Evolutionary conservation across 1,284 basidiomycete species (phyloP), one percentile per base, ranked within the genome.

Genomic region (Ceratobasidium theobromae): DNA sequence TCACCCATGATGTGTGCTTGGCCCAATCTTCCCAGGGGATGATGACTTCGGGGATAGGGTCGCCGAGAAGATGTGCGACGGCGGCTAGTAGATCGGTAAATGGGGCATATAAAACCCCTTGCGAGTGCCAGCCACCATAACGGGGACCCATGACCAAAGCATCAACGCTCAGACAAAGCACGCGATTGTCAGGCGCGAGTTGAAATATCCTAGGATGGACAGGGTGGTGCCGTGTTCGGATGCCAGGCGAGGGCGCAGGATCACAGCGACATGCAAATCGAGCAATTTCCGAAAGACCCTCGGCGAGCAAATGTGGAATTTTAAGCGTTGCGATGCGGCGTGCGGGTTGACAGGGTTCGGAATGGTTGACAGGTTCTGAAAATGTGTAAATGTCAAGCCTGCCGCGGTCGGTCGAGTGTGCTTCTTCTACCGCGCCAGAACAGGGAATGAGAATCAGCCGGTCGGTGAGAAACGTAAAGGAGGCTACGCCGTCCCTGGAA

Each of bases 391-490:
- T 9, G 9, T 52, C 28, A 21, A 65, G 27, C 8, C 12, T 30
- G 9, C 62, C 62, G 16, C 33, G 40, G 9, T 4, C 35, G 4
- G 27, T 33, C 14, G 9, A 8, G 5, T 21, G n/a, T 11, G 18
- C 12, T 9, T 11, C 5, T 5, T 12, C 23, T 5, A 33, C 28
- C 18, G 16, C 33, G 49, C 40, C 43, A 11, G 43, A n/a, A 21
- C 6, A 45, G 33, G 62, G 40, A n/a, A 65, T 3, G 12, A 53
- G 14, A n/a, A 65, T 23, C 27, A 53, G 8, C 4, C 23, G 25
- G 16, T 65, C 49, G n/a, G 62, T 53, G 32, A 65, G 16, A 16
- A 65, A 53, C 8, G 62, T 12, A 53, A 64, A 64, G n/a, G n/a
- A n/a, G n/a, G n/a, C n/a, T n/a, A n/a, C n/a, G n/a, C n/a, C n/a